These are phyloP conservation scores for Nidularia sp. DNA, from an alignment of 768 basidiomycete genomes.

Conservation along the genomic window DNA sequence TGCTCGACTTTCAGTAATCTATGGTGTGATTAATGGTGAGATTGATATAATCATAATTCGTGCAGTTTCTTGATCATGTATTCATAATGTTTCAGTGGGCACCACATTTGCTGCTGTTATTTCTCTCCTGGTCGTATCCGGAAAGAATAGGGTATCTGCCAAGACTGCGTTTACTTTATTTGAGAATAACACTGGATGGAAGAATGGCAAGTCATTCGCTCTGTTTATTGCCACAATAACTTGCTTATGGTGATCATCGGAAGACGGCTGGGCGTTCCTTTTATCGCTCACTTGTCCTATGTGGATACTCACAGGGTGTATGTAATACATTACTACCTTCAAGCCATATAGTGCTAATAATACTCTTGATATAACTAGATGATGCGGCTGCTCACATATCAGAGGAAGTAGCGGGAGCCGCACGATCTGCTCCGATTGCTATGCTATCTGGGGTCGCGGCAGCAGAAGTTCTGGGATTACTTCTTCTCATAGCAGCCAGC, in stretches of 20 bases:
- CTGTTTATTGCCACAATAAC: background rate
- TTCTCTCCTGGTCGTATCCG: slow-evolving; percentile 36
- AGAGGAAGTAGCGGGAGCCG: slow-evolving; percentile 56
- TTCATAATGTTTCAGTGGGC: background rate
- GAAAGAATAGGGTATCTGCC: slow-evolving; percentile 44
- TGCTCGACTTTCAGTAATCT: slow-evolving; percentile 53
- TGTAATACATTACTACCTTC: slow-evolving; percentile 9
- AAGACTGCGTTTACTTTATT: slow-evolving; percentile 54
- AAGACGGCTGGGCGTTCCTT: slow-evolving; percentile 62
- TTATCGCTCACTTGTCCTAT: slow-evolving; percentile 58
- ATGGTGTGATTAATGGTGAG: slow-evolving; percentile 51
- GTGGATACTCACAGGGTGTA: slow-evolving; percentile 66
- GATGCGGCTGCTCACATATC: slow-evolving; percentile 66
- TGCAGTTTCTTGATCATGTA: background rate
- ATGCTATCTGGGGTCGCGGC: slow-evolving; percentile 50
- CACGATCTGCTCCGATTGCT: slow-evolving; percentile 52
- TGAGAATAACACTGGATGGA: slow-evolving; percentile 62
- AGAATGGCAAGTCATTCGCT: slow-evolving; percentile 31
- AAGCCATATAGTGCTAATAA: too few relatives aligned
- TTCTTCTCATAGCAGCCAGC: slow-evolving; percentile 50
- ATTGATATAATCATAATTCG: slow-evolving; percentile 1
- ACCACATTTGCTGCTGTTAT: background rate
- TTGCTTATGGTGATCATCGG: background rate
- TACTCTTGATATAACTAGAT: slow-evolving; percentile 24
- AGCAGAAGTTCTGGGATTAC: slow-evolving; percentile 51